Base-by-base conservation (phyloP, 1,139 yeast genomes). In the Blastobotrys illinoisensis region DNA sequence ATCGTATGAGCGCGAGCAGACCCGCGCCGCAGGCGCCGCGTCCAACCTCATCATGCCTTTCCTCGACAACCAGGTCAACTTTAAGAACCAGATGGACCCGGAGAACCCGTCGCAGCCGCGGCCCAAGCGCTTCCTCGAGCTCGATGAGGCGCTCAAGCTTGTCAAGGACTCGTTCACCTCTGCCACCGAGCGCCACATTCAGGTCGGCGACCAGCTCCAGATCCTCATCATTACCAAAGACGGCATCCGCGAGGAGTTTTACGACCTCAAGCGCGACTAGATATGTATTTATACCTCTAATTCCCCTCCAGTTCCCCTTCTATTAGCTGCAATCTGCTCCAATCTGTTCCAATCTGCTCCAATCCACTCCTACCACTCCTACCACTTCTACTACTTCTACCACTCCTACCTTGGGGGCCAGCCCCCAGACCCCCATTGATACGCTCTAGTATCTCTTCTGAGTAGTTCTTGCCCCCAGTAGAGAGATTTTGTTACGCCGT, bases 11-110 rank as follows among this genome's bases (percentile, higher is more conserved):
- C 83, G 97, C 67, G 97, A 91, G 71, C 96, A 90, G 69, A 89
- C 97, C 74, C 82, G 97, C 67, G 98, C 98, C 1, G 98, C 96
- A 58, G 99, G 99, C 48, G 95, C 97, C 6, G 98, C 98, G 36
- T 95, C 97, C 1, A 83, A 93, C 62, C 80, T 93, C 71, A 90
- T 93, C 65, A 91, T 90, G 95, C 99, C 99, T 4, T 93, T 93
- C 71, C 81, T 93, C 67, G 99, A 93, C 71, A 93, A 91, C 72
- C 99, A 95, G 76, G 99, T 95, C 60, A 87, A 88, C 71, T 88
- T 88, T 74, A 90, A 91, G 71, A 93, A 93, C 74, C 99, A 93
- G 72, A 81, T 74, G 63, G 93, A 82, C 61, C 96, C 97, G 20
- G 86, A 77, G 2, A 77, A 91, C 18, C 78, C 87, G 60, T 90